Conservation (phyloP, 495 filamentous ascomycete species). For the Chaetomidium leptoderma region DNA sequence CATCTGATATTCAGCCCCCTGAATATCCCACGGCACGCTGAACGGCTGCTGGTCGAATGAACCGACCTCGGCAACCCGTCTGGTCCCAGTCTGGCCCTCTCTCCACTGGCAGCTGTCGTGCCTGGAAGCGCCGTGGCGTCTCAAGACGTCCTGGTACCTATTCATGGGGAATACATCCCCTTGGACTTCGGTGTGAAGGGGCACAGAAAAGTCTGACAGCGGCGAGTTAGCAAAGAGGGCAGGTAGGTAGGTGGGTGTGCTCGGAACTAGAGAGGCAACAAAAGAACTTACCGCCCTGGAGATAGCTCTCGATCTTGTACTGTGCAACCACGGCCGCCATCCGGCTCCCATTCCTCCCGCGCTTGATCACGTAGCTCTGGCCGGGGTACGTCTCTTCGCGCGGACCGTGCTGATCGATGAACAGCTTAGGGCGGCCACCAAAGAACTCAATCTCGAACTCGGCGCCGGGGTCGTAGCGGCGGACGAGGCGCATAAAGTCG, state of each 20-base stretch:
- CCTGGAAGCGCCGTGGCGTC: conserved; percentile 6
- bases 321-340: conserved; percentile 15
- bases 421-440: conserved; percentile 23
- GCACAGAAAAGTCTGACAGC: conserved; percentile 18
- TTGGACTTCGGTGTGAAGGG: conserved; percentile 12
- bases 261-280: background rate
- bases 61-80: conserved; percentile 15
- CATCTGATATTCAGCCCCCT: conserved; percentile 19
- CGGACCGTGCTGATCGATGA: conserved; percentile 14
- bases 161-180: conserved; percentile 15
- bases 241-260: background rate
- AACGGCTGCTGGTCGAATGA: conserved; percentile 4
- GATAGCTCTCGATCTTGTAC: conserved; percentile 23
- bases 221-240: background rate
- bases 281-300: conserved; percentile 19
- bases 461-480: conserved; percentile 20
- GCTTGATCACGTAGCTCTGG: conserved; percentile 21
- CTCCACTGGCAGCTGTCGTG: conserved; percentile 13
- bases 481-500: conserved; percentile 20
- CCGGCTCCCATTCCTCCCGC: conserved; percentile 11
- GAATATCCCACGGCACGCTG: conserved; percentile 21
- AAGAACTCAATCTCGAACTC: conserved; percentile 27
- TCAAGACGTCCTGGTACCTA: conserved; percentile 20
- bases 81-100: background rate
- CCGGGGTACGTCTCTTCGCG: conserved; percentile 14